Evolutionary conservation across 2,329 filamentous ascomycete genomes (phyloP), one percentile per base, ranked within the genome.

Genomic region (Shiraia sp.): DNA sequence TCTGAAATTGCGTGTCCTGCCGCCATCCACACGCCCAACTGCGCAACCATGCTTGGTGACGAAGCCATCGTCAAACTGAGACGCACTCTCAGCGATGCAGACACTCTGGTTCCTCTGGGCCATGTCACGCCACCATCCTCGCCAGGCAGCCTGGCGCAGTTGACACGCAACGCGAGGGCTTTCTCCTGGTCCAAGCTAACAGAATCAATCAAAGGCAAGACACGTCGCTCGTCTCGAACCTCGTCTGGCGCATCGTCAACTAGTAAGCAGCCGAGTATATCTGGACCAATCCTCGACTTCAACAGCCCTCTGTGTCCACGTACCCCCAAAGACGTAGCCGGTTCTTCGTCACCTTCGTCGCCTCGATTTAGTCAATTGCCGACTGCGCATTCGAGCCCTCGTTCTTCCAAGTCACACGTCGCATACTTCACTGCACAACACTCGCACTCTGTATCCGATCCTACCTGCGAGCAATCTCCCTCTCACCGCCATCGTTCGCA

Each of bases 111-210:
- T 5, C 54, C 51, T 8, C 9, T 51, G 33, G 47, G 51, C 25
- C 40, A 50, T 27, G 8, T 32, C 13, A 53, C 53, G 19, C 53
- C 54, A n/a, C 51, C 45, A 36, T 34, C n/a, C 24, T 41, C 45
- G 40, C 39, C 43, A 10, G 41, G 17, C 27, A 40, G 22, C 22
- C 43, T 39, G 41, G 45, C 40, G 12, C 38, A 40, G 10, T 36
- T 35, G 26, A 42, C 42, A 3, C 45, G 48, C 10, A 28, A 38
- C 3, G 47, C 46, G 34, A 55, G 63, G 10, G 49, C 53, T 10
- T 61, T 65, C 33, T 65, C 60, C 1, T 53, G 60, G 12, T 46
- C 49, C 3, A 65, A 59, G 48, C 53, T 67, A 32, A 65, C 64
- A 33, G 45, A 53, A 7, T 52, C 49, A 4, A 39, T 61, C 41